Conservation (phyloP, 164 flowering plant species). For the Umbellularia californica region DNA sequence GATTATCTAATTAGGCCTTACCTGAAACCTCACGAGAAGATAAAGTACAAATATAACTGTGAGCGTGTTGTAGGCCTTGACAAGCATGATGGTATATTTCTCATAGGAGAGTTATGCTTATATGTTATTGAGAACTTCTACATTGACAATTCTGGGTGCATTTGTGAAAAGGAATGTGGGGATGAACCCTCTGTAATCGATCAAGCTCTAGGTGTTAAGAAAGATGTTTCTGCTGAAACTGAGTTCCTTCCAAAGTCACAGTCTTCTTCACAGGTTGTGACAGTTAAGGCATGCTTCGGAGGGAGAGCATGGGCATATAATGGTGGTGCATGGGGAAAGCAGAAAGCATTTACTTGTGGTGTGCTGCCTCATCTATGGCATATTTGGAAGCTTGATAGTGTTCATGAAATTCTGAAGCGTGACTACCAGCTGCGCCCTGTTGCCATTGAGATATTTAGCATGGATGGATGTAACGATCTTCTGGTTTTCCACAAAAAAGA, state of each 20-base stretch:
- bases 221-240: conserved; percentile 53
- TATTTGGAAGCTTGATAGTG: conserved; percentile 95
- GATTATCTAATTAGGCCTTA: conserved; percentile 92
- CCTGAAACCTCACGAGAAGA: conserved; percentile 82
- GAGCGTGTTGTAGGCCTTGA: conserved; percentile 95
- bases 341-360: conserved; percentile 66
- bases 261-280: conserved; percentile 48
- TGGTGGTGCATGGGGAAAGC: conserved; percentile 99
- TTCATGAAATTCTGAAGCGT: conserved; percentile 93
- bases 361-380: conserved; percentile 90
- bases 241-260: conserved; percentile 79
- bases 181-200: conserved; percentile 96
- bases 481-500: conserved; percentile 96
- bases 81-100: conserved; percentile 97
- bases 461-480: conserved; percentile 99
- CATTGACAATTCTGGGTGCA: conserved; percentile 79
- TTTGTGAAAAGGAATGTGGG: conserved; percentile 85
- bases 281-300: conserved; percentile 56
- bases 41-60: conserved; percentile 81
- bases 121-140: conserved; percentile 94
- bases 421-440: conserved; percentile 99
- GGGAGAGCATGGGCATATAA: conserved; percentile 97
- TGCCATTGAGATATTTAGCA: conserved; percentile 96
- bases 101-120: conserved; percentile 79
- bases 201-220: conserved; percentile 97